Conservation (phyloP, 805 yeast genomes). For the Kodamaea jinghongensis region DNA sequence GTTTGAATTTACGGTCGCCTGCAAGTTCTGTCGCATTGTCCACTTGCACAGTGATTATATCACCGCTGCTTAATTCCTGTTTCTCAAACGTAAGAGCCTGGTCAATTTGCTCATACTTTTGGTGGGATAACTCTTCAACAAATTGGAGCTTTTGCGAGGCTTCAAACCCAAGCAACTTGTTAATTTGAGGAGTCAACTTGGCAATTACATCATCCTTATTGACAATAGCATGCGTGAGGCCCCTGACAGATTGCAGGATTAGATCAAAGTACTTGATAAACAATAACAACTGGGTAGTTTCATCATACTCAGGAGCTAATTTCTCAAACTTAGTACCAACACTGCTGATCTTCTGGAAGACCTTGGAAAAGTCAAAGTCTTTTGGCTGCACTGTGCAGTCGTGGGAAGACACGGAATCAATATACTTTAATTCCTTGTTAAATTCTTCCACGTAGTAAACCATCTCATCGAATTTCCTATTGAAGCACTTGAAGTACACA, state of each 20-base stretch:
- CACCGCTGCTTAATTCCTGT: constrained; percentile 65
- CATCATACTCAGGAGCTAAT: constrained; percentile 11
- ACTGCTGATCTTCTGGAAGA: constrained; percentile 17
- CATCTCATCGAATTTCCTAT: constrained; percentile 47
- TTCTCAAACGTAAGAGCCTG: constrained; percentile 45
- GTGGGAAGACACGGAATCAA: constrained; percentile 17
- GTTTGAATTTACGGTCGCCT: constrained; percentile 17
- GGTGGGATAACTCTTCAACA: constrained; percentile 62
- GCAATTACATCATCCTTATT: constrained; percentile 46
- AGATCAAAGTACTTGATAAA: constrained; percentile 71
- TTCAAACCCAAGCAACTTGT: constrained; percentile 39
- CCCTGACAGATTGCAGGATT: constrained; percentile 50
- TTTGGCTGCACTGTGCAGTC: constrained; percentile 16
- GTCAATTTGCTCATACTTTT: constrained; percentile 46
- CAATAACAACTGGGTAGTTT: constrained; percentile 23
- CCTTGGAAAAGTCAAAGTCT: constrained; percentile 22
- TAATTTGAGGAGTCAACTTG: constrained; percentile 39
- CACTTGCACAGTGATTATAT: constrained; percentile 48
- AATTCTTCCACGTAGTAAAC: constrained; percentile 68
- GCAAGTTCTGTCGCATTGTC: constrained; percentile 22
- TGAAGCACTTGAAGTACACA: constrained; percentile 45
- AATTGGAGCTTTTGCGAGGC: constrained; percentile 34
- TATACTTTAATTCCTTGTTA: constrained; percentile 35
- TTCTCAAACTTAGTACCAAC: constrained; percentile 7
- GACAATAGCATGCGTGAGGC: constrained; percentile 60